Base-by-base conservation (phyloP, 2,329 filamentous ascomycete species). In the Aureobasidium mangrovei region DNA sequence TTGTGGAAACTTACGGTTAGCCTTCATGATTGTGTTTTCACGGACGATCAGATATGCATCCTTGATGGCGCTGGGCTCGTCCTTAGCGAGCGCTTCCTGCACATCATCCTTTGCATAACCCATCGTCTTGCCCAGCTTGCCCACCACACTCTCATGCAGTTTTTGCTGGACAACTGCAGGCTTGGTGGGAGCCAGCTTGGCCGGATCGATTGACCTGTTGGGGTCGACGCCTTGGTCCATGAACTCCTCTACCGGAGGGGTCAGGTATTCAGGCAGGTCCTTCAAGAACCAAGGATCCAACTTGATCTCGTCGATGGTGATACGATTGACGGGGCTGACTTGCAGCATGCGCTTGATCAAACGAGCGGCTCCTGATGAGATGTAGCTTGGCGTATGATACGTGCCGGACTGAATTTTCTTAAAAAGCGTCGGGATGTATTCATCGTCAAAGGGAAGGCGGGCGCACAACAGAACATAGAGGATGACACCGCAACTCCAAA, bases 21-120 rank as follows among this genome's bases (percentile, higher is more conserved):
- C 85, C 69, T 91, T 87, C 91, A 97, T 97, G 68, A 97, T 81
- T 69, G 96, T 93, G 68, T 97, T 97, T 71, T 98, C 93, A 52
- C 91, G 83, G 28, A 98, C 89, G 68, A 98, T 98, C 72, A 96
- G 84, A 73, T 97, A 98, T 1, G 93, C 93, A 71, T 98, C 93
- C 73, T 98, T 98, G 76, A 98, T 96, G 8, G 93, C 91, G 56
- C 91, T 97, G 9, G 93, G 93, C 68, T 98, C 93, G 52, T 93
- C 84, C 55, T 89, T 90, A 64, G 86, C 85, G 59, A 98, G 75
- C 26, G 93, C 91, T 70, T 97, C 93, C 67, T 96, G 87, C 52
- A 98, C 91, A 74, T 98, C 93, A 58, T 86, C 86, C 68, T 88
- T 91, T 35, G 86, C 90, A 67, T 98, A 98, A 57, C 93, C 93